Evolutionary conservation across 1,139 yeast genomes (phyloP).

Genomic region (Zygoascus hellenicus): DNA sequence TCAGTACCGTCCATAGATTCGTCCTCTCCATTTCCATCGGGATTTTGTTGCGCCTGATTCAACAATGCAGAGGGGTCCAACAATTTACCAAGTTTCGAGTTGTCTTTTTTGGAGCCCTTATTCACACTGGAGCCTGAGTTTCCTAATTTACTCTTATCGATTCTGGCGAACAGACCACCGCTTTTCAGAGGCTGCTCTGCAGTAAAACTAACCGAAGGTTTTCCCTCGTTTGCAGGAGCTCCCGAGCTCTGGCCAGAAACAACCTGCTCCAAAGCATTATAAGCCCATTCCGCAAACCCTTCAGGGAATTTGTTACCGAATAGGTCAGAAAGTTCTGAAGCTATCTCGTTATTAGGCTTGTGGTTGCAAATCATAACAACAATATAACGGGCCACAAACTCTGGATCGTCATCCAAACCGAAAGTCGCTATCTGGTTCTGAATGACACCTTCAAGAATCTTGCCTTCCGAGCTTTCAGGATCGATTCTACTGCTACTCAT

Average conservation of each 20-base stretch:
- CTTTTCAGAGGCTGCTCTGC: slow-evolving; percentile 1
- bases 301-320: slow-evolving; percentile 60
- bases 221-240: background rate
- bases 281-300: slow-evolving; percentile 45
- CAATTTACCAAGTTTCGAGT: slow-evolving; percentile 13
- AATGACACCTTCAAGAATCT: slow-evolving; percentile 17
- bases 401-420: slow-evolving; percentile 52
- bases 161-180: slow-evolving; percentile 6
- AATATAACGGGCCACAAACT: slow-evolving; percentile 75
- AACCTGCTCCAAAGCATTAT: slow-evolving; percentile 40
- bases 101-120: background rate
- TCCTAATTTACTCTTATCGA: background rate
- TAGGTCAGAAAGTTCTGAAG: slow-evolving; percentile 56
- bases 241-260: slow-evolving; percentile 1
- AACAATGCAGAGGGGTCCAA: background rate
- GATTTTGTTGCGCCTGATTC: slow-evolving; percentile 7
- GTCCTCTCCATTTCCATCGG: slow-evolving; percentile 13
- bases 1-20: slow-evolving; percentile 1
- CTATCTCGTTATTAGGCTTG: slow-evolving; percentile 58
- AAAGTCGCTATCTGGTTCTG: slow-evolving; percentile 16
- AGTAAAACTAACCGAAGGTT: slow-evolving; percentile 3
- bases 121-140: background rate
- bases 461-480: slow-evolving; percentile 20
- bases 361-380: slow-evolving; percentile 67
- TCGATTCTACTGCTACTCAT: slow-evolving; percentile 7